Percentiles rank a stretch among this genome's conserved stretches.
phyloP scores from a whole-genome alignment of 441 rosid species.

The Arabidopsis hybrid region DNA sequence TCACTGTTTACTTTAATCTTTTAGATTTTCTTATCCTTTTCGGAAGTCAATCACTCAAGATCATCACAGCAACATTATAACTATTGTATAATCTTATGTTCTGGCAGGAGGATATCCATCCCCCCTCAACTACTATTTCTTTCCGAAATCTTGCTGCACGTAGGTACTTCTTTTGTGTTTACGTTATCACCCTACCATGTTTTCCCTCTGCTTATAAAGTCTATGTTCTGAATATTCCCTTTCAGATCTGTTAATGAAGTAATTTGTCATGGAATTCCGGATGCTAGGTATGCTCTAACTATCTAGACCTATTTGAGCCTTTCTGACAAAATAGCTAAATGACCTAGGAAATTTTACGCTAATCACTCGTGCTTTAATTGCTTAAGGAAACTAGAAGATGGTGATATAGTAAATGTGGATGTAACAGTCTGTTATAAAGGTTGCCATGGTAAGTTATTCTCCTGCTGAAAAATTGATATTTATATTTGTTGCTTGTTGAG shows the following conservation, averaged over 20 bases:
- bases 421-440: conserved; percentile 88
- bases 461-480: not conserved
- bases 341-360: not conserved
- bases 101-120: conserved; percentile 96
- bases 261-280: conserved; percentile 99
- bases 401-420: conserved; percentile 91
- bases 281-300: conserved; percentile 70
- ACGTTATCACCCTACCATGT: conserved; percentile 28
- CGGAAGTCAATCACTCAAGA: not conserved
- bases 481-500: not conserved
- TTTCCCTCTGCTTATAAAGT: conserved; percentile 21
- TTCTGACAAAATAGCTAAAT: not conserved
- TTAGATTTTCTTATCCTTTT: not conserved
- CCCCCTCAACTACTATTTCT: conserved; percentile 94
- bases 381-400: conserved; percentile 87
- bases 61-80: conserved; percentile 1
- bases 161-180: conserved; percentile 65
- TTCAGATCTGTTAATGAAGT: conserved; percentile 97
- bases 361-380: conserved; percentile 29
- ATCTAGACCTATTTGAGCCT: not conserved
- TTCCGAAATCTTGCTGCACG: conserved; percentile 99
- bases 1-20: not conserved
- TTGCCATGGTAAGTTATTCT: conserved; percentile 73
- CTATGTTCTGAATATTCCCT: conserved; percentile 14
- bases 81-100: conserved; percentile 29